These are phyloP conservation scores for Hevea brasiliensis DNA, from an alignment of 345 rosid species.

Conservation along the genomic window DNA sequence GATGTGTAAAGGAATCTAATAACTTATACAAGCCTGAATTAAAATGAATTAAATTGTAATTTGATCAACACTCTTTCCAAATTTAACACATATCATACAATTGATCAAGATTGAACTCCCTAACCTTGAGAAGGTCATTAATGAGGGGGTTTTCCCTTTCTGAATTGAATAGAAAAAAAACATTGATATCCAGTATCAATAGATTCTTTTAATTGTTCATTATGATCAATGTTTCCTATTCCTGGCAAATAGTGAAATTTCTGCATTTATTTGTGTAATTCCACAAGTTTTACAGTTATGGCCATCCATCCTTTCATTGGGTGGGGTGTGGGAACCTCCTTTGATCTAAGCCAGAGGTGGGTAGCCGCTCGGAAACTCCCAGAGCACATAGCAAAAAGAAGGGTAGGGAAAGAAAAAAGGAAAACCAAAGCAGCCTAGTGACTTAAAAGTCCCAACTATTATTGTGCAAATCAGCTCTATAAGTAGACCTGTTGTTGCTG, in stretches of 20 bases:
- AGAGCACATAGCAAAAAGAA: neutral
- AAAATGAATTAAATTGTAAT: no score
- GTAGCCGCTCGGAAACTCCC: neutral
- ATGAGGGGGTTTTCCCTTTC: neutral
- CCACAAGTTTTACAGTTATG: neutral
- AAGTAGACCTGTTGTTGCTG: no score
- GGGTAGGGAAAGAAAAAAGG: no score
- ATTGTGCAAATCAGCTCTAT: no score
- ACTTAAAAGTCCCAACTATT: no score
- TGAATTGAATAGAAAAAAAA: neutral
- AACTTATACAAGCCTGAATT: no score
- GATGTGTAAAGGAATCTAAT: no score
- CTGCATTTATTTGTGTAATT: neutral
- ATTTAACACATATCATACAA: no score
- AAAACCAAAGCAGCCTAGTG: no score
- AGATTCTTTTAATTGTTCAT: neutral
- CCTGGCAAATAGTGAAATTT: neutral
- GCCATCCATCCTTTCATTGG: no score
- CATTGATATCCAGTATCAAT: neutral
- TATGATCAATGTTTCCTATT: neutral
- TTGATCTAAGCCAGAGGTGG: conserved; percentile 4
- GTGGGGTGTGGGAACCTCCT: neutral
- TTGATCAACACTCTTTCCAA: no score
- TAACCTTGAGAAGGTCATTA: neutral
- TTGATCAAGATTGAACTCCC: no score